Conservation (phyloP, 1,284 basidiomycete genomes). For the Leccinum solheimii region DNA sequence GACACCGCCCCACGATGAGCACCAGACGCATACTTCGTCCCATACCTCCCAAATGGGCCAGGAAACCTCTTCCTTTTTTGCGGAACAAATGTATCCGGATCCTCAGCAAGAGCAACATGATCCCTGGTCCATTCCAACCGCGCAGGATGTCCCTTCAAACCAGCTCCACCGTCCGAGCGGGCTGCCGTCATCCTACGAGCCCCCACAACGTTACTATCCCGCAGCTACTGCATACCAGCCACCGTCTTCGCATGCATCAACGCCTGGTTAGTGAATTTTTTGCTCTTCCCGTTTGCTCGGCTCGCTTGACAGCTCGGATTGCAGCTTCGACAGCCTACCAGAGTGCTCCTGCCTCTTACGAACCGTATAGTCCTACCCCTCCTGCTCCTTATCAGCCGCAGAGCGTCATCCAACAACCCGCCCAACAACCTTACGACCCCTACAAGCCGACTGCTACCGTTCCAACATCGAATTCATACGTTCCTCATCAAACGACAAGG, state of each 20-base stretch:
- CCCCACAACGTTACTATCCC: conserved; percentile 32
- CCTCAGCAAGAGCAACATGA: conserved; percentile 25
- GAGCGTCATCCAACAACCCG: conserved; percentile 15
- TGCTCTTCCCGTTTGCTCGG: not conserved
- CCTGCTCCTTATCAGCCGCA: conserved; percentile 17
- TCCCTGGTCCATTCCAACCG: conserved; percentile 30
- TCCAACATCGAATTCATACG: conserved; percentile 16
- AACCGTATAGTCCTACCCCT: conserved; percentile 23
- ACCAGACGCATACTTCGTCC: conserved; percentile 22
- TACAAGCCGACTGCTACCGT: conserved; percentile 35
- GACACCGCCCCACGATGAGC: conserved; percentile 27
- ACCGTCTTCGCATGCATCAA: conserved; percentile 13
- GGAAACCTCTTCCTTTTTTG: conserved; percentile 34
- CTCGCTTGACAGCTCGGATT: conserved; percentile 14
- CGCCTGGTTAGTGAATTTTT: conserved; percentile 27
- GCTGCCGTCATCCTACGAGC: conserved; percentile 23
- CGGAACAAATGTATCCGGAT: conserved; percentile 35
- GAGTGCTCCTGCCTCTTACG: conserved; percentile 12
- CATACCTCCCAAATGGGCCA: conserved; percentile 35
- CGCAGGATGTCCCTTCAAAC: conserved; percentile 18
- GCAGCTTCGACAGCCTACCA: conserved; percentile 16
- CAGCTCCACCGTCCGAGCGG: conserved; percentile 18
- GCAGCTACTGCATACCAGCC: conserved; percentile 29
- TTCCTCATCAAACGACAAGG: conserved; percentile 14
- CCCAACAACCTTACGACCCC: conserved; percentile 29